phyloP scores from a whole-genome alignment of 1,284 basidiomycete genomes.

The Porodaedalea pini region DNA sequence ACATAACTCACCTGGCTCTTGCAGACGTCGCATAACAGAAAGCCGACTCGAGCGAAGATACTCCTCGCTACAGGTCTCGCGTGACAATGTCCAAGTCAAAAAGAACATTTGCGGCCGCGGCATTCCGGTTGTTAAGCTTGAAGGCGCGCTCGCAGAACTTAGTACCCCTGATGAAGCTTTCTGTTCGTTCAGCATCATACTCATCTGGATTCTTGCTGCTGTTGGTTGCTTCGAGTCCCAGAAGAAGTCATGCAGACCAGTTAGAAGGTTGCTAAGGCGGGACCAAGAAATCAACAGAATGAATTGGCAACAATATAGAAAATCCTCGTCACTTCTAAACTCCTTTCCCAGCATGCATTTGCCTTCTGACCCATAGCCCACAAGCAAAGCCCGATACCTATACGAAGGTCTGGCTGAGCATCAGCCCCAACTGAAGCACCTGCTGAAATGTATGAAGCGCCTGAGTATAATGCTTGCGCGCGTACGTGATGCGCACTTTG shows the following conservation, averaged over 20 bases:
- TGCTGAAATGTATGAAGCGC: conserved; percentile 83
- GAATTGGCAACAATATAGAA: conserved; percentile 19
- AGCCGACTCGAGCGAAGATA: conserved; percentile 78
- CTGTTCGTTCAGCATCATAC: conserved; percentile 56
- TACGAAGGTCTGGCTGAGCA: conserved; percentile 84
- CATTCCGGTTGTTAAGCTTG: conserved; percentile 71
- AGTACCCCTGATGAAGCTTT: conserved; percentile 49
- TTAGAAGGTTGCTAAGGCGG: conserved; percentile 65
- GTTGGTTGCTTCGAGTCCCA: conserved; percentile 86
- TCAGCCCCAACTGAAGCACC: conserved; percentile 68
- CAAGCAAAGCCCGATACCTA: conserved; percentile 91
- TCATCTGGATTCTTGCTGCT: conserved; percentile 64
- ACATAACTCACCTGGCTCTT: conserved; percentile 37
- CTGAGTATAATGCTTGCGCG: conserved; percentile 70
- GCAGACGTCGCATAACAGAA: conserved; percentile 58
- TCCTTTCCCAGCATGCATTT: conserved; percentile 83
- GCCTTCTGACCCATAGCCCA: conserved; percentile 84
- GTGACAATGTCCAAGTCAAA: conserved; percentile 84
- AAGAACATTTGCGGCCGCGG: conserved; percentile 73
- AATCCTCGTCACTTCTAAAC: conserved; percentile 69
- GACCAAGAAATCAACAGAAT: not conserved
- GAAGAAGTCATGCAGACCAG: conserved; percentile 72
- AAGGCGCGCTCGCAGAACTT: conserved; percentile 70
- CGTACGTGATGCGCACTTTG: conserved; percentile 83
- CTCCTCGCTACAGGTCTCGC: conserved; percentile 79